Conservation (phyloP, 2,329 filamentous ascomycete species). For the Sporothrix pseudoabietina region DNA sequence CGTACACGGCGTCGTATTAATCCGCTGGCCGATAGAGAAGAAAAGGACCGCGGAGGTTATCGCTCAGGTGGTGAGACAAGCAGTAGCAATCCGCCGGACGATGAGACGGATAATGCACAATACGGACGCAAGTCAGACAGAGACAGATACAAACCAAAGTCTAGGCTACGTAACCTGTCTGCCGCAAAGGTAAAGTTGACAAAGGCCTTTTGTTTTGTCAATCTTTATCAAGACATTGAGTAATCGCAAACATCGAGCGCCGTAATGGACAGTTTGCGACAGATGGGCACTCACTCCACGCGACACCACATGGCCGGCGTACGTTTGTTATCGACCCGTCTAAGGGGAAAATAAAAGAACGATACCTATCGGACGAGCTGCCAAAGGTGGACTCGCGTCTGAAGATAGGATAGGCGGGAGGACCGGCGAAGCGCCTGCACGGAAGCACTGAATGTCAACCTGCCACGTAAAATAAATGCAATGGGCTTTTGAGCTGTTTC, state of each 20-base stretch:
- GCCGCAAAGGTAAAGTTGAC: background rate
- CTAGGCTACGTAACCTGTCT: background rate
- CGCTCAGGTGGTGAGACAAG: background rate
- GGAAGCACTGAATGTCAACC: background rate
- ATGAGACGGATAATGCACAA: background rate
- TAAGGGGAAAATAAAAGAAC: background rate
- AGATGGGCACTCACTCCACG: background rate
- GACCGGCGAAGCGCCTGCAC: background rate
- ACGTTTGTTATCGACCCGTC: background rate
- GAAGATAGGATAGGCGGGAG: background rate
- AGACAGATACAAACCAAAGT: background rate
- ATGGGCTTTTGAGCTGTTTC: background rate
- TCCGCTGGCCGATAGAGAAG: background rate
- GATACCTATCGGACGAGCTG: background rate
- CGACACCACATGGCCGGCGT: background rate
- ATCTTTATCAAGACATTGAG: too few species aligned
- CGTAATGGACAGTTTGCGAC: background rate
- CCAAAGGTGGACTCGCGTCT: slow-evolving; percentile 6
- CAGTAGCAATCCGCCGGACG: background rate
- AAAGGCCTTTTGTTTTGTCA: background rate
- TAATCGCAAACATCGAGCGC: background rate
- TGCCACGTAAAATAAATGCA: background rate
- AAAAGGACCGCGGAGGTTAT: background rate
- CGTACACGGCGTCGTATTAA: background rate
- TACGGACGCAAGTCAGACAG: background rate